Evolutionary conservation across 1,139 yeast species (phyloP), one percentile per base, ranked within the genome.

Genomic region (Groenewaldozyma auringiensis): DNA sequence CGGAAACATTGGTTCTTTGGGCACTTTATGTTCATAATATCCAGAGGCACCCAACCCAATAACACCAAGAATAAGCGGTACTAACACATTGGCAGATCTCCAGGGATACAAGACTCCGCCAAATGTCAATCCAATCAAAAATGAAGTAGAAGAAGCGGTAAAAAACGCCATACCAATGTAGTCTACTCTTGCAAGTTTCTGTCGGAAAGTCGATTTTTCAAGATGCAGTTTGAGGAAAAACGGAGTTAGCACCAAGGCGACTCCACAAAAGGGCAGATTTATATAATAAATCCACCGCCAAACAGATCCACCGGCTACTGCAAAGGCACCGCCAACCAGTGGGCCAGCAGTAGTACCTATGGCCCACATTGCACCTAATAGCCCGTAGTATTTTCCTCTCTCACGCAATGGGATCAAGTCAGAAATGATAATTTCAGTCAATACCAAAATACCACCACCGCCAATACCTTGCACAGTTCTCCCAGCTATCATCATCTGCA

Each of bases 271-370:
- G 2, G 88, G 86, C 46, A 83, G 61, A 59, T 82, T 82, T 54
- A 83, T 70, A 60, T 78, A 83, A 60, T 82, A 83, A 53, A 84
- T 78, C 88, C 89, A 82, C 58, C 89, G 71, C 89, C 89, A 83
- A n/a, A 78, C 67, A 1, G 76, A 78, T 22, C 72, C 68, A 13
- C 76, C 60, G 1, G 82, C 70, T 53, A 80, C 74, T 2, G 46
- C 46, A 11, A 35, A 20, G 1, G 80, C 80, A 21, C 86, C 87
- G 22, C 88, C 88, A 35, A 81, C 58, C 44, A 81, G 67, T 0
- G 89, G 89, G 1, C 88, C 89, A 35, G 73, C 58, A 2, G 81
- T 81, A 20, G 78, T 69, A 0, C 82, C 75, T 3, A 77, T 62
- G 3, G 79, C 75, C 56, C 75, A 79, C 0, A 80, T 70, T 20